These are phyloP conservation scores for Dillenia suffruticosa DNA, from an alignment of 164 flowering plant genomes.

Conservation along the genomic window DNA sequence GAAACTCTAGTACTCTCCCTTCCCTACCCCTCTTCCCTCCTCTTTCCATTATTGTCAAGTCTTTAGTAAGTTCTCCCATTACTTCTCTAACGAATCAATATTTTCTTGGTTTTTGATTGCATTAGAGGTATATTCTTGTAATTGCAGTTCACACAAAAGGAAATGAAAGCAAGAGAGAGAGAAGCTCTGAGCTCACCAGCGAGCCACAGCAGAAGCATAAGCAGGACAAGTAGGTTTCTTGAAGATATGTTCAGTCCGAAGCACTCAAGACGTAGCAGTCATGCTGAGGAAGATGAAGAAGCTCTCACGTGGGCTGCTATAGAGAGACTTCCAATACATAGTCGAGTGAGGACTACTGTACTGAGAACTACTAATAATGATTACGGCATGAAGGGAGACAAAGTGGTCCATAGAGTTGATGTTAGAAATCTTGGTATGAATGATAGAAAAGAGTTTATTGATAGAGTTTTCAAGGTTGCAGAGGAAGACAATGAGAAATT, in stretches of 20 bases:
- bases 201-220: constrained; percentile 16
- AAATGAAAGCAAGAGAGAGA: too few relatives aligned
- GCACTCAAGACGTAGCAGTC: constrained; percentile 24
- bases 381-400: background rate
- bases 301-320: constrained; percentile 69
- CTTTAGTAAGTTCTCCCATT: too few relatives aligned
- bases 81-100: too few relatives aligned
- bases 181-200: too few relatives aligned
- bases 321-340: constrained; percentile 62
- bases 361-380: constrained; percentile 30
- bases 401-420: constrained; percentile 50
- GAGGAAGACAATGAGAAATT: constrained; percentile 43
- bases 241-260: constrained; percentile 35
- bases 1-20: too few relatives aligned
- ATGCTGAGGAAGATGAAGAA: constrained; percentile 54
- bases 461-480: constrained; percentile 27
- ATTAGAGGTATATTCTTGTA: too few relatives aligned
- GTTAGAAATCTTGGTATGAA: constrained; percentile 61
- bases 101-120: too few relatives aligned
- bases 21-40: too few relatives aligned
- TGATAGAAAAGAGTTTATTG: constrained; percentile 49
- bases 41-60: too few relatives aligned
- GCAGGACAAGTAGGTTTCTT: constrained; percentile 33
- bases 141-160: too few relatives aligned
- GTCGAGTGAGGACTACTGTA: constrained; percentile 52